These are phyloP conservation scores for Scenedesmus sp. DNA, from an alignment of 163 green algal genomes.

Conservation along the genomic window DNA sequence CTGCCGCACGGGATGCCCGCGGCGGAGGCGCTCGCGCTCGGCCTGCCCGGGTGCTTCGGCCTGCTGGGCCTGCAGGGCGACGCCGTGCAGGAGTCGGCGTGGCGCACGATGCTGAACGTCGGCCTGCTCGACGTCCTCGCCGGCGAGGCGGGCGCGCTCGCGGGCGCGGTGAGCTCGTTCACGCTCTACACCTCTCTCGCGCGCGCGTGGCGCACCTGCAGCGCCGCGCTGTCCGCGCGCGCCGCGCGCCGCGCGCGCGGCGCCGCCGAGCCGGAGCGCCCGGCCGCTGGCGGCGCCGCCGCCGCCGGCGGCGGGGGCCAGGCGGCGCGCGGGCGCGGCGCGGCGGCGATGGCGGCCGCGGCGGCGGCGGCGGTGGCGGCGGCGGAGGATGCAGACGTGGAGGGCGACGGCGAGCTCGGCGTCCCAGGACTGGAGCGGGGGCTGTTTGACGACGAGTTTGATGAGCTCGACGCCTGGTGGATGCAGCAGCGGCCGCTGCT, in stretches of 20 bases:
- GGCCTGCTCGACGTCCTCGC: neutral
- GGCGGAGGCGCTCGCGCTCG: constrained; percentile 17
- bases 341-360: neutral
- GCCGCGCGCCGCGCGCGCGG: too few species aligned
- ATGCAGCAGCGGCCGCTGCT: neutral
- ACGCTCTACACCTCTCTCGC: constrained; percentile 24
- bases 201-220: constrained; percentile 12
- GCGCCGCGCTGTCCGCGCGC: too few species aligned
- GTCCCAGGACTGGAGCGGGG: constrained; percentile 17
- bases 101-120: constrained; percentile 33
- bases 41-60: neutral
- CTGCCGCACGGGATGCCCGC: neutral
- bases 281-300: neutral
- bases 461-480: neutral
- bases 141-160: too few species aligned
- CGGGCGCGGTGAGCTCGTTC: neutral
- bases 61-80: constrained; percentile 4
- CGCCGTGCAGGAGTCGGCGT: neutral
- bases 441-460: constrained; percentile 4
- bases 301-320: neutral
- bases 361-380: neutral
- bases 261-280: constrained; percentile 18
- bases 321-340: neutral
- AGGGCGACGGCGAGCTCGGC: neutral
- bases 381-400: neutral